These are phyloP conservation scores for Lycium ferocissimum DNA, from an alignment of 257 asterid species.

Conservation along the genomic window DNA sequence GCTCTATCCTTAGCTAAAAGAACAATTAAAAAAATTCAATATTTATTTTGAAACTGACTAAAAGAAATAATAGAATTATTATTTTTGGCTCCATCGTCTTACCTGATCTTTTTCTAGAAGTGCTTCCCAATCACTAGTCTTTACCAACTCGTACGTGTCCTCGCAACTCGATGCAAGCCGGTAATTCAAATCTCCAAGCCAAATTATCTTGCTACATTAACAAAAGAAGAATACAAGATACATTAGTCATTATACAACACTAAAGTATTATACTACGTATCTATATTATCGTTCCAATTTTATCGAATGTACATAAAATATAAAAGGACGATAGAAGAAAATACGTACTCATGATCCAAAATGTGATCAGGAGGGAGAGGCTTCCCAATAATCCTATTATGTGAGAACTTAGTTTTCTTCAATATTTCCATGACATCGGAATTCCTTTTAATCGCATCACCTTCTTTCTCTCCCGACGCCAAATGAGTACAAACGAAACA, in stretches of 20 bases:
- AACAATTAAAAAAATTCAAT: background rate
- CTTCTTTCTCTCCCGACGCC: constrained; percentile 82
- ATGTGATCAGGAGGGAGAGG: constrained; percentile 50
- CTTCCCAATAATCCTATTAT: constrained; percentile 34
- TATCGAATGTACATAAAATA: background rate
- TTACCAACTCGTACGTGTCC: constrained; percentile 55
- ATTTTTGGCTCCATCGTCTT: background rate
- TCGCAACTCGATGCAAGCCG: constrained; percentile 59
- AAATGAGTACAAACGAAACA: constrained; percentile 94
- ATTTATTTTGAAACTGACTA: background rate
- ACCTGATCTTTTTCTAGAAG: constrained; percentile 83
- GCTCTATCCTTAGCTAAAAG: constrained; percentile 68
- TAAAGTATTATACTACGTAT: background rate
- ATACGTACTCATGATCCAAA: constrained; percentile 72
- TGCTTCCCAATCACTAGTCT: constrained; percentile 71
- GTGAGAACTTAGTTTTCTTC: constrained; percentile 65
- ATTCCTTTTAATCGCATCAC: constrained; percentile 66
- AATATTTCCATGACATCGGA: constrained; percentile 69
- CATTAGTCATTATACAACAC: background rate
- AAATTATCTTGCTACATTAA: constrained; percentile 68
- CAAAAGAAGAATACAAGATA: background rate
- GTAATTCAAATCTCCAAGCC: constrained; percentile 94
- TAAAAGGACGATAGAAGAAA: background rate
- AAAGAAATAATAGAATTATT: too few species aligned
- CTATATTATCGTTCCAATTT: background rate